Evolutionary conservation across 1,284 basidiomycete species (phyloP), one percentile per base, ranked within the genome.

Genomic region (Anthracocystis walkeri): DNA sequence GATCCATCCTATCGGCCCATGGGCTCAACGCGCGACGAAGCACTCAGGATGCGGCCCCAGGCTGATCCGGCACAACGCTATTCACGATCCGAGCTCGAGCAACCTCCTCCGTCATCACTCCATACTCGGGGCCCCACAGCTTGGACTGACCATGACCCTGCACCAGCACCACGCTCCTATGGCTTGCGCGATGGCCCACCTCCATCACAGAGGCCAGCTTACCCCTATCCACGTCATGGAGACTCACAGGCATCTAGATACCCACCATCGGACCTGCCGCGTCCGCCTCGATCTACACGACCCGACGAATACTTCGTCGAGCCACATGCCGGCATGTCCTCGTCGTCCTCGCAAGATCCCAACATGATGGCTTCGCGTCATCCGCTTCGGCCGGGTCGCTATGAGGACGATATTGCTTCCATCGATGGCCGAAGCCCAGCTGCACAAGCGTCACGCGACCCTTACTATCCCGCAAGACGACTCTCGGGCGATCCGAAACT

Each of bases 261-360:
- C 46, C 58, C 68, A 12, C 55, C 63, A 7, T 55, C 63, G 23
- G 68, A 71, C 21, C 20, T 58, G 50, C 68, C 68, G 21, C 68
- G 55, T 14, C 58, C 63, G 14, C 35, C 68, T 4, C 58, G 54
- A 21, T 52, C 54, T 12, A 45, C 46, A 8, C 40, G 59, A 31
- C 46, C 63, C 11, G 63, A 65, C 12, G 58, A 62, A 8, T 71
- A 71, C 55, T 71, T 62, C 40, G 31, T 40, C 2, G 62, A 57
- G 6, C 63, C 33, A n/a, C 68, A 42, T 25, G 21, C 38, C 12
- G 16, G 42, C 38, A 16, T 12, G 35, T 38, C 35, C 16, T 10
- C 41, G 18, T 12, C 40, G 51, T 23, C 56, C 10, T 16, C 27
- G 1, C 66, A 58, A 23, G 62, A 65, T 18, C 33, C 27, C 40